These are phyloP conservation scores for Cladophialophora bantiana DNA, from an alignment of 2,329 filamentous ascomycete genomes.

Conservation along the genomic window DNA sequence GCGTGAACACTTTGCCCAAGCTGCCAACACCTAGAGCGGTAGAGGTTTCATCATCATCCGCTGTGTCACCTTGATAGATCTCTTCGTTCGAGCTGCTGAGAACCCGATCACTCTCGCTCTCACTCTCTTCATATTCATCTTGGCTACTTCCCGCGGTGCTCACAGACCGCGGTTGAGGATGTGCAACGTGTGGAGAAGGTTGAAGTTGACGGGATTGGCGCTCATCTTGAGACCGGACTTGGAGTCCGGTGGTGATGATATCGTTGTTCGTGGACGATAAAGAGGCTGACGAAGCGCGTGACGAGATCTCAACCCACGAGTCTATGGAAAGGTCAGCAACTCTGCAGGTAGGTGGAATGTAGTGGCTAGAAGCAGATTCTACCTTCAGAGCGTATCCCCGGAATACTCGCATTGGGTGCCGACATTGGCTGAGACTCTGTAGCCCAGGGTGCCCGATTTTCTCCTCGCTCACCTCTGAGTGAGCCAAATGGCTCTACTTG, in stretches of 20 bases:
- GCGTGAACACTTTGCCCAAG: constrained; percentile 69
- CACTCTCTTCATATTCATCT: constrained; percentile 93
- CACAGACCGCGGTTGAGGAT: constrained; percentile 51
- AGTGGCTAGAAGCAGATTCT: constrained; percentile 3
- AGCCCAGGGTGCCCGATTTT: constrained; percentile 21
- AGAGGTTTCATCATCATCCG: constrained; percentile 75
- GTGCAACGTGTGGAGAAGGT: constrained; percentile 41
- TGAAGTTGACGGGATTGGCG: constrained; percentile 65
- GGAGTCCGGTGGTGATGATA: constrained; percentile 86
- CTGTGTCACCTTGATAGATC: constrained; percentile 47
- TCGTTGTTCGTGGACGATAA: constrained; percentile 79
- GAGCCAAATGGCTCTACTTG: constrained; percentile 33
- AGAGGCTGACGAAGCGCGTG: constrained; percentile 91
- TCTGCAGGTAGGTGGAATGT: constrained; percentile 36
- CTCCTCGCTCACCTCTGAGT: constrained; percentile 32
- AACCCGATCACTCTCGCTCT: constrained; percentile 81
- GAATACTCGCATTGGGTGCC: constrained; percentile 28
- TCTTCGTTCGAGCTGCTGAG: constrained; percentile 70
- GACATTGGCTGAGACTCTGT: constrained; percentile 18
- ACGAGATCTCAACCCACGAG: constrained; percentile 95
- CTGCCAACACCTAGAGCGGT: constrained; percentile 77
- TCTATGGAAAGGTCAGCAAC: constrained; percentile 66
- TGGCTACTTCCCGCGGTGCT: constrained; percentile 73
- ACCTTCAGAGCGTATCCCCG: constrained; percentile 40
- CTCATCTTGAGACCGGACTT: constrained; percentile 69